phyloP scores from a whole-genome alignment of 176 grass and related monocot species.

The Raddia distichophylla region DNA sequence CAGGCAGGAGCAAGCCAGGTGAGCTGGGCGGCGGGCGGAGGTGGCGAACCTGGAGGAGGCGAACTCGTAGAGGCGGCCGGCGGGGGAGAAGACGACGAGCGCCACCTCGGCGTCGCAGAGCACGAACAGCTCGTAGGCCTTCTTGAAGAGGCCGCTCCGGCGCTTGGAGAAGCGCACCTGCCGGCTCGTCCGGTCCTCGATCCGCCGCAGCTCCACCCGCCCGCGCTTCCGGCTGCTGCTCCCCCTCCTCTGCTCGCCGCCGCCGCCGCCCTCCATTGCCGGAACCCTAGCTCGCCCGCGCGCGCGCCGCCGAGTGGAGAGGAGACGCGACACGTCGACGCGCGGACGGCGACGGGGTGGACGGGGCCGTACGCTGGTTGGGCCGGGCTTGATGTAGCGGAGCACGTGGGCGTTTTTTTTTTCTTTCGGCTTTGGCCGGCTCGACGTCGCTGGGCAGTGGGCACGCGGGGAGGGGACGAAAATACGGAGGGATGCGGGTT shows the following conservation, averaged over 20 bases:
- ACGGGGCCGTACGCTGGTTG: no score
- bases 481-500: no score
- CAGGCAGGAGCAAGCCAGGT: no score
- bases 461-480: no score
- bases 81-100: slow-evolving; percentile 45
- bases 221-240: slow-evolving; percentile 14
- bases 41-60: slow-evolving; percentile 28
- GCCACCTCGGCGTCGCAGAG: slow-evolving; percentile 39
- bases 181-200: slow-evolving; percentile 40
- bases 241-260: neutral
- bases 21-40: no score
- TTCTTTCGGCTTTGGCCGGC: no score
- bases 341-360: no score
- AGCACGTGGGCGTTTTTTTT: no score
- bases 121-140: slow-evolving; percentile 42
- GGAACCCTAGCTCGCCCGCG: neutral
- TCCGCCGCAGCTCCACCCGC: slow-evolving; percentile 41
- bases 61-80: slow-evolving; percentile 43
- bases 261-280: slow-evolving; percentile 16
- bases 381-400: no score
- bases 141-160: slow-evolving; percentile 38
- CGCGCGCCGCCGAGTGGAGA: no score
- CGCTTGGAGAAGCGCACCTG: slow-evolving; percentile 49
- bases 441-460: no score
- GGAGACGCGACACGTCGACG: no score